Evolutionary conservation across 1,284 basidiomycete genomes (phyloP).

Genomic region (Heterobasidion occidentale): DNA sequence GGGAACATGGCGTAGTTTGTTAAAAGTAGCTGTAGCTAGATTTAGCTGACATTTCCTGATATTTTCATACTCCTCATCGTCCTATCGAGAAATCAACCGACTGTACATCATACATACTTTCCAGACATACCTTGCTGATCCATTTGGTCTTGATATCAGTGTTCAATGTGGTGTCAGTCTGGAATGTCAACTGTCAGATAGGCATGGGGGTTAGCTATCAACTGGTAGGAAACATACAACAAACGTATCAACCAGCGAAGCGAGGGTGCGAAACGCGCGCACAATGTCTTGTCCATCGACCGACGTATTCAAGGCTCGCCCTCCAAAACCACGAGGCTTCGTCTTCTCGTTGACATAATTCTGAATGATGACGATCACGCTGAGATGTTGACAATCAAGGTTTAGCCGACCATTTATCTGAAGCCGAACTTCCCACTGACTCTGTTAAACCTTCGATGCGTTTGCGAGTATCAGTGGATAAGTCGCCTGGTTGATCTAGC

Average conservation of each 20-base stretch:
- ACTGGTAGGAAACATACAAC: not conserved
- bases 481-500: not conserved
- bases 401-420: not conserved
- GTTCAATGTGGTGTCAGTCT: not conserved
- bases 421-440: not conserved
- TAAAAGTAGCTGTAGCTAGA: not conserved
- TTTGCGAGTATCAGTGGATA: not conserved
- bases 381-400: not conserved
- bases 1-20: not conserved
- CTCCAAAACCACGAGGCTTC: not conserved
- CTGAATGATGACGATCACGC: not conserved
- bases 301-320: not conserved
- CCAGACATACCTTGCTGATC: not conserved
- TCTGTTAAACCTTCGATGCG: not conserved
- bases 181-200: not conserved
- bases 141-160: not conserved
- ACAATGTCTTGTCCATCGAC: not conserved
- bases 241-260: not conserved
- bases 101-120: not conserved
- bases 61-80: not conserved
- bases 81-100: not conserved
- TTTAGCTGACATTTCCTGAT: not conserved
- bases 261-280: not conserved
- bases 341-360: not conserved
- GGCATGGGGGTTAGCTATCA: not conserved